Conservation (phyloP, 164 flowering plant genomes). For the Umbilicus rupestris region DNA sequence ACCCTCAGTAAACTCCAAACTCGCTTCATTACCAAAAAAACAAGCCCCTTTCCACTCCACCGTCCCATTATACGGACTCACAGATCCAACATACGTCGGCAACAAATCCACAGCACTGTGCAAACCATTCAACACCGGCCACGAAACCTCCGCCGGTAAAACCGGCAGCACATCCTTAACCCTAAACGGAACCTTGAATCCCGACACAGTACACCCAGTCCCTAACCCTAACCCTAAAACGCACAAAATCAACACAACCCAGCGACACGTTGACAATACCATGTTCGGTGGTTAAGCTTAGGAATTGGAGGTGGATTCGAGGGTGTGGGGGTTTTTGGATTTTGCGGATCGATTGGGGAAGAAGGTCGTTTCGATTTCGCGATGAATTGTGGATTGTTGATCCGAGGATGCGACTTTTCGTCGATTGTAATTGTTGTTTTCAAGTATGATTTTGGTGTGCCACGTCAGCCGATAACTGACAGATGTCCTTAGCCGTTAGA, state of each 20-base stretch:
- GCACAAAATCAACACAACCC: slow-evolving; percentile 3
- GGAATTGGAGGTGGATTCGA: neutral
- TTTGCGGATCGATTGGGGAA: neutral
- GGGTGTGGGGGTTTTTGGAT: neutral
- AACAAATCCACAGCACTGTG: slow-evolving; percentile 83
- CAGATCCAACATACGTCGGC: slow-evolving; percentile 75
- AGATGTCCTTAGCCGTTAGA: too few species aligned
- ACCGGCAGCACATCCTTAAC: slow-evolving; percentile 78
- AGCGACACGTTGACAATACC: neutral
- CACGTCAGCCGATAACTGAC: neutral
- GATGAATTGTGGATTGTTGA: neutral
- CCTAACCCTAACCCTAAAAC: slow-evolving; percentile 29
- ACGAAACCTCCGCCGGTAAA: slow-evolving; percentile 76
- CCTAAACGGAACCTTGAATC: slow-evolving; percentile 68
- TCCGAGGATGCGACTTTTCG: neutral
- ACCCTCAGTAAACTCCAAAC: slow-evolving; percentile 46
- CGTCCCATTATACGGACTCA: slow-evolving; percentile 53
- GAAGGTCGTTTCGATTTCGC: slow-evolving; percentile 1
- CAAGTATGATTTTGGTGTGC: neutral
- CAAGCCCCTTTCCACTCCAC: slow-evolving; percentile 89
- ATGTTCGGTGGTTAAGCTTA: neutral
- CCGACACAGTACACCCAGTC: slow-evolving; percentile 17
- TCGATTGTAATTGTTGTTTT: neutral
- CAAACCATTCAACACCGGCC: slow-evolving; percentile 82
- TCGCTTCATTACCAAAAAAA: slow-evolving; percentile 64